Evolutionary conservation across 2,329 filamentous ascomycete species (phyloP), one percentile per base, ranked within the genome.

Genomic region (Pseudopithomyces chartarum): DNA sequence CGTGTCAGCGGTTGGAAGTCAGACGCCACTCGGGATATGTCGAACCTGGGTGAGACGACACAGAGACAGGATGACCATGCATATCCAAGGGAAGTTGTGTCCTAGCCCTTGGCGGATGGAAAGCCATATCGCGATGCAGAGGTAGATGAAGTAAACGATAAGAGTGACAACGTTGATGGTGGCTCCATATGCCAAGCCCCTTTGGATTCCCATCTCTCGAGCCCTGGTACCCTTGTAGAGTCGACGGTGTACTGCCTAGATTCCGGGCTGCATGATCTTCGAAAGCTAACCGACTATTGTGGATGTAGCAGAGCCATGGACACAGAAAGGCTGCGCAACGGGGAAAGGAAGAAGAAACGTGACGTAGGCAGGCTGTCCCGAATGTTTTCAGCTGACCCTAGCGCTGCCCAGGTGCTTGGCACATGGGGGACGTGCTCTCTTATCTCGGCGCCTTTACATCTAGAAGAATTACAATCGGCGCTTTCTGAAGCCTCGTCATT

Each of bases 111-210:
- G 70, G 44, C 71, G 69, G 22, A 62, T 29, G 42, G 67, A 62
- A 19, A 73, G 66, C 54, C 60, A 73, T 38, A 71, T 54, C 29
- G 71, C 68, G 43, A 71, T 47, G 56, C 58, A 55, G 33, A 72
- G 59, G 52, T 72, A 73, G 58, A 69, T 46, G 59, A 68, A 69
- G 64, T 69, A 73, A 47, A 73, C 48, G 56, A 70, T 51, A 45
- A 74, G 68, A 33, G 71, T 74, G 55, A 70, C 61, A 39, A 73
- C 66, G 60, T 74, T 74, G 61, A 74, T 68, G 49, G 68, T 62
- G 53, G 62, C 69, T 55, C 63, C 58, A 58, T 73, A 70, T 40
- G 49, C 39, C 53, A 69, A 47, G 22, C 19, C 11, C 56, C 46
- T 52, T 22, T 29, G 15, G 56, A 54, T 40, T 45, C 54, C 67